Evolutionary conservation across 1,139 yeast genomes (phyloP).

Genomic region (Starmera stellimalicola): DNA sequence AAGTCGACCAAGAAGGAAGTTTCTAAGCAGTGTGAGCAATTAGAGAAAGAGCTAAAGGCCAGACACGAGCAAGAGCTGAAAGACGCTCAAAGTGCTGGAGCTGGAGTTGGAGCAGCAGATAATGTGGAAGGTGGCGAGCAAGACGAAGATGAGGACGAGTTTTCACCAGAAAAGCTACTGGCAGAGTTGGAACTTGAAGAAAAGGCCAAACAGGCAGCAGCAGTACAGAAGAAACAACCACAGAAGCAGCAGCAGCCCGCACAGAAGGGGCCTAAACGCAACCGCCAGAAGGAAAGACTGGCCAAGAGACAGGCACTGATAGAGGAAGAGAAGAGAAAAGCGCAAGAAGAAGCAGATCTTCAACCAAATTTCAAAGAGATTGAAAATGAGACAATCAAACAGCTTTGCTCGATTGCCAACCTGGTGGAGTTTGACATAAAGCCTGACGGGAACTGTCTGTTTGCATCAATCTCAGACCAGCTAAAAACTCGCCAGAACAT

Average conservation of each 20-base stretch:
- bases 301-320: conserved; percentile 69
- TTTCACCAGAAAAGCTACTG: conserved; percentile 57
- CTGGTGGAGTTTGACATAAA: conserved; percentile 54
- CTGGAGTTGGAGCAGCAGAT: conserved; percentile 3
- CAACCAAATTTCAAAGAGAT: conserved; percentile 61
- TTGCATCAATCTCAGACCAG: conserved; percentile 80
- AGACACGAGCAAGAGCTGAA: conserved; percentile 46
- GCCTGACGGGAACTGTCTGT: conserved; percentile 94
- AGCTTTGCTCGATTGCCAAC: conserved; percentile 37
- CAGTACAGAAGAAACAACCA: neutral
- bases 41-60: conserved; percentile 46
- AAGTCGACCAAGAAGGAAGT: conserved; percentile 63
- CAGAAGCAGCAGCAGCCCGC: conserved; percentile 8
- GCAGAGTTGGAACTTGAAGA: conserved; percentile 40
- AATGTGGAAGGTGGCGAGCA: conserved; percentile 12
- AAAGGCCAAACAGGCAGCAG: conserved; percentile 12
- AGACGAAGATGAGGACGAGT: conserved; percentile 32
- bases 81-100: conserved; percentile 4
- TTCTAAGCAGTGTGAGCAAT: conserved; percentile 42
- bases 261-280: conserved; percentile 30
- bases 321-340: conserved; percentile 54
- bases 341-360: conserved; percentile 56
- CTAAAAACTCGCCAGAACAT: conserved; percentile 40
- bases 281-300: conserved; percentile 76
- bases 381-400: conserved; percentile 57